These are phyloP conservation scores for Myxozyma geophila DNA, from an alignment of 805 yeast species.

Conservation along the genomic window DNA sequence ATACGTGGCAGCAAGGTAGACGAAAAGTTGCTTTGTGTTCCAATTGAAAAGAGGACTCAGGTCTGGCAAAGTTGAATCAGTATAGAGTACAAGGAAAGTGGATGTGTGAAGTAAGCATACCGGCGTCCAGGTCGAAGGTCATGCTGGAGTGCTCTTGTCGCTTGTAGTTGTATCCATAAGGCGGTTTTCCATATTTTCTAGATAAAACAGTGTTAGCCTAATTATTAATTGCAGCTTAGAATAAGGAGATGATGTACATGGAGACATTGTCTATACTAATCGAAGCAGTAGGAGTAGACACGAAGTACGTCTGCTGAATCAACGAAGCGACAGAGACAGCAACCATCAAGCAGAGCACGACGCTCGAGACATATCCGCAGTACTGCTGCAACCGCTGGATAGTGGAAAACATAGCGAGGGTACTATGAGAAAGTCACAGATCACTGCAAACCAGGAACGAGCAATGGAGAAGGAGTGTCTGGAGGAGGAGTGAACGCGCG, in stretches of 20 bases:
- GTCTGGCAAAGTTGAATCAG: conserved; percentile 50
- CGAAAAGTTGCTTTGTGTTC: conserved; percentile 97
- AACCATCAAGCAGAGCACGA: conserved; percentile 40
- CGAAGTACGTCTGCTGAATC: conserved; percentile 34
- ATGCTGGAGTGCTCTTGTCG: conserved; percentile 69
- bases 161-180: conserved; percentile 69
- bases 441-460: too few species aligned
- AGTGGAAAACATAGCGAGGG: conserved; percentile 43
- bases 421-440: not conserved
- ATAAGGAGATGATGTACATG: conserved; percentile 31
- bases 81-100: not conserved
- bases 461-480: not conserved
- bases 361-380: conserved; percentile 45
- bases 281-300: conserved; percentile 41
- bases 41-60: conserved; percentile 83
- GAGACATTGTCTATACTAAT: conserved; percentile 35
- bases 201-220: not conserved
- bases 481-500: not conserved
- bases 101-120: conserved; percentile 23
- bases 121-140: conserved; percentile 66
- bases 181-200: conserved; percentile 50
- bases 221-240: not conserved
- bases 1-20: conserved; percentile 86
- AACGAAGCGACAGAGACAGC: conserved; percentile 40
- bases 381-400: conserved; percentile 45